A percentile compares a stretch with the other conserved stretches of the same genome.
These are phyloP conservation scores for Ajuga chamaepitys DNA, from an alignment of 257 asterid species.

Conservation along the genomic window DNA sequence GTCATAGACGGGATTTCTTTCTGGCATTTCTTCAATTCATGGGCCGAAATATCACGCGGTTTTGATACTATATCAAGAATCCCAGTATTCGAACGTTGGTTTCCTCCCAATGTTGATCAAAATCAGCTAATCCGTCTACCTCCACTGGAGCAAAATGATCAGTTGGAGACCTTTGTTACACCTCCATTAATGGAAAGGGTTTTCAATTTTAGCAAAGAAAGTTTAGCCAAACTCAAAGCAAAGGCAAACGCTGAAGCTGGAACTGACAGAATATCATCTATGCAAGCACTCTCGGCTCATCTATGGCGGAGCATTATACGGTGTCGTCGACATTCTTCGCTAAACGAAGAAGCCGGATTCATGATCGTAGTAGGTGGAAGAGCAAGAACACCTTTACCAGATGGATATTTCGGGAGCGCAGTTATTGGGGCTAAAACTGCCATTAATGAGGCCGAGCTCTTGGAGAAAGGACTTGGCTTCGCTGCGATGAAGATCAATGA, in stretches of 20 bases:
- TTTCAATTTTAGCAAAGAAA: constrained; percentile 32
- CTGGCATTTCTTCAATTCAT: constrained; percentile 45
- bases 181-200: neutral
- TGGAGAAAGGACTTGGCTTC: neutral
- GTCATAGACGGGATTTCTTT: constrained; percentile 29
- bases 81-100: constrained; percentile 27
- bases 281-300: constrained; percentile 8
- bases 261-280: neutral
- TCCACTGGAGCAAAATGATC: neutral
- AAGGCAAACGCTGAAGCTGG: constrained; percentile 24
- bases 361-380: constrained; percentile 18
- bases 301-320: neutral
- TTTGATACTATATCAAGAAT: neutral
- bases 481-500: neutral
- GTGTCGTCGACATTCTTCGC: neutral
- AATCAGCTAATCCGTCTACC: constrained; percentile 11
- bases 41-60: constrained; percentile 40
- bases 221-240: constrained; percentile 23
- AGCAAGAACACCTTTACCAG: constrained; percentile 24
- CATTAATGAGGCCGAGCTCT: constrained; percentile 8
- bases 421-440: neutral
- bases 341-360: neutral
- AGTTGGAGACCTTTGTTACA: too few relatives aligned
- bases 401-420: constrained; percentile 39
- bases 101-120: neutral